Evolutionary conservation across 2,329 filamentous ascomycete species (phyloP), one percentile per base, ranked within the genome.

Genomic region (Calonectria henricotiae): DNA sequence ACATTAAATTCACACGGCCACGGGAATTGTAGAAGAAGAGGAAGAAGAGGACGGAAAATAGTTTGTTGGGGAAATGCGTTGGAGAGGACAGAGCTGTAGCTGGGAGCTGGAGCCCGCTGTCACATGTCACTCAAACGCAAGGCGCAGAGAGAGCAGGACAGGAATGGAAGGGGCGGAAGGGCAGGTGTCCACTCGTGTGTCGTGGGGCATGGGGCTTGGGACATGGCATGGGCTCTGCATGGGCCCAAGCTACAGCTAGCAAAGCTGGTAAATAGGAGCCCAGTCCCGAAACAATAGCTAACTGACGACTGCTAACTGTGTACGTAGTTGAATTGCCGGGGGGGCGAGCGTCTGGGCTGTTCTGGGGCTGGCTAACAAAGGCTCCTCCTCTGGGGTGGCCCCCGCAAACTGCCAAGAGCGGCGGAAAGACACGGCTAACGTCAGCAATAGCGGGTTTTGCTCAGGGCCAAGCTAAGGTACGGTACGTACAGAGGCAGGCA

Each of bases 1-100:
- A 70, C 62, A 74, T 30, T 44, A 62, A 58, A 46, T 73, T 77
- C 73, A 74, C 64, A 54, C 17, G 25, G 20, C 49, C 49, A 68
- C 65, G 55, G 55, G 43, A 30, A 12, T 46, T 47, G 25, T 35
- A 25, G 41, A 64, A 17, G 30, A 62, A 11, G 51, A n/a, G 69
- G 60, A 30, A 44, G 17, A 43, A 20, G 32, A 35, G 46, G 60
- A 30, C 27, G 27, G 27, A 25, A 60, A 54, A 49, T n/a, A 9
- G 43, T 69, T 69, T 69, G 62, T 69, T 66, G 67, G 67, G 67
- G 66, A 55, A 58, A 62, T 25, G 49, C 43, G 27, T 51, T 35
- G 30, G n/a, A 58, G 61, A 61, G 23, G 49, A 35, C 46, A 55
- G 35, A 55, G 51, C 46, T 49, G 44, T 43, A 44, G 17, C 39